Evolutionary conservation across 2,329 filamentous ascomycete genomes (phyloP), one percentile per base, ranked within the genome.

Genomic region (Tothia fuscella): DNA sequence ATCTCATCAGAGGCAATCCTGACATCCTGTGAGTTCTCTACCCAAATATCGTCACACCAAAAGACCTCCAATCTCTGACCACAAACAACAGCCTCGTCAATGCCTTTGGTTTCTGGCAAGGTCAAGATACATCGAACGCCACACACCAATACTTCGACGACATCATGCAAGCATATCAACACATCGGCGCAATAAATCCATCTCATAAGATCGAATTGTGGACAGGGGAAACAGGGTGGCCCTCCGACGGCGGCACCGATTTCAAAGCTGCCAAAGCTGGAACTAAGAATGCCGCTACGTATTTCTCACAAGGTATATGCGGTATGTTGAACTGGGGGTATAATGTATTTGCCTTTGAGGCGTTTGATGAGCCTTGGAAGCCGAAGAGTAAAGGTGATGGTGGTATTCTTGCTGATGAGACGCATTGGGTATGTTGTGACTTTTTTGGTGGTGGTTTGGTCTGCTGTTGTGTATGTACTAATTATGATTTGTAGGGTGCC

Each of bases 31-130:
- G 55, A 53, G 64, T 52, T 14, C 33, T n/a, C n/a, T n/a, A n/a
- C n/a, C n/a, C n/a, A 9, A 29, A 2, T 40, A 17, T 10, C 22
- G 24, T 28, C 6, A 42, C 30, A 24, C 3, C 10, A 17, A 16
- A 22, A 36, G 34, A 7, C 20, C 25, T 37, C 22, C 12, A 9
- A 6, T 17, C 16, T 9, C 17, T 21, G 38, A 33, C 38, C 29
- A 22, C 6, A 16, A 19, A 17, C 14, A 36, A 10, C 17, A 65
- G 68, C 43, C 64, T 84, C 46, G 67, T 72, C 56, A 83, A 84
- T 54, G 80, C 76, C 20, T 84, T 84, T 56, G 71, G 75, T 24
- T 84, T 81, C 68, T 83, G 80, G 80, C 80, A 84, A 58, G 76
- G 71, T 31, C 69, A 71, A 54, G 62, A 63, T 34, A 71, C 71